phyloP scores from a whole-genome alignment of 1,284 basidiomycete genomes.

The Meripilus lineatus region DNA sequence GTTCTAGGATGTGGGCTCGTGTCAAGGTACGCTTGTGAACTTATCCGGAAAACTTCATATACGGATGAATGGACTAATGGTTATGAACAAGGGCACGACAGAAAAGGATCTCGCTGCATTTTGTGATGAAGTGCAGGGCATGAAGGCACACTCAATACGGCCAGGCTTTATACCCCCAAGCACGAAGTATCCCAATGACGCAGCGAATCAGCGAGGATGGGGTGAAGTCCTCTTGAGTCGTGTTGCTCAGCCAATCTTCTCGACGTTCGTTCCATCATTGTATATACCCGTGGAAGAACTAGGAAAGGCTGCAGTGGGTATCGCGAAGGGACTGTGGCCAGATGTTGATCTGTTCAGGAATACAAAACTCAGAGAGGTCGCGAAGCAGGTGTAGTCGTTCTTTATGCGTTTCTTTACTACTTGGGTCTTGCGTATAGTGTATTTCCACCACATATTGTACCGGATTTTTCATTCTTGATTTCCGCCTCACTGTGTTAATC shows the following conservation, averaged over 20 bases:
- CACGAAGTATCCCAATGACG: conserved; percentile 24
- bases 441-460: too few species aligned
- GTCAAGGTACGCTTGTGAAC: conserved; percentile 36
- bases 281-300: conserved; percentile 22
- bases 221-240: conserved; percentile 14
- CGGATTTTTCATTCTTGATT: too few species aligned
- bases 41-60: too few species aligned
- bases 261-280: conserved; percentile 12
- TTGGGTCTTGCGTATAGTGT: too few species aligned
- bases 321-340: conserved; percentile 28
- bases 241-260: conserved; percentile 12
- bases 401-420: too few species aligned
- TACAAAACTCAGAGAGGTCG: conserved; percentile 17
- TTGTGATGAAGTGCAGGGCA: conserved; percentile 15
- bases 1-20: conserved; percentile 25
- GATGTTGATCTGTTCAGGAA: conserved; percentile 21
- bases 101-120: conserved; percentile 24
- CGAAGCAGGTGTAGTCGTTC: not conserved
- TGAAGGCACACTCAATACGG: conserved; percentile 23
- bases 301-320: conserved; percentile 22
- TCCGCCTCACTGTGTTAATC: too few species aligned
- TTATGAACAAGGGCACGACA: conserved; percentile 22
- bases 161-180: conserved; percentile 30
- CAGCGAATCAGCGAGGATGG: conserved; percentile 23
- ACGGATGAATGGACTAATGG: not conserved